Conservation (phyloP, 345 rosid species). For the Stellera chamaejasme region DNA sequence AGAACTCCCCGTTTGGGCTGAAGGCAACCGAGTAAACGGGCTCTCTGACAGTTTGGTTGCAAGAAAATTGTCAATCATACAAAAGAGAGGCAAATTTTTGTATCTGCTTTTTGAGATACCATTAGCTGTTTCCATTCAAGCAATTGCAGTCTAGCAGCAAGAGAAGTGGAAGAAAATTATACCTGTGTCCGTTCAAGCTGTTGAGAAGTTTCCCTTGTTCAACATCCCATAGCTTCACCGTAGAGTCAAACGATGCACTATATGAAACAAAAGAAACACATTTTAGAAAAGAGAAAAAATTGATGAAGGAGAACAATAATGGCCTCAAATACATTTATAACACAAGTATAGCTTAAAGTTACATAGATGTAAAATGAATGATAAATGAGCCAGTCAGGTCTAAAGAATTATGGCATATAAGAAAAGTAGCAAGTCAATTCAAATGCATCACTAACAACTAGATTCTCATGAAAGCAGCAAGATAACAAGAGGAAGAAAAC, state of each 20-base stretch:
- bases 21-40: conserved; percentile 94
- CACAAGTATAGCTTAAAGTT: neutral
- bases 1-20: conserved; percentile 93
- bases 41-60: conserved; percentile 40
- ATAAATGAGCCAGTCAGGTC: neutral
- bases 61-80: conserved; percentile 4
- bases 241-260: conserved; percentile 98
- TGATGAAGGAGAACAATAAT: neutral
- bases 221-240: conserved; percentile 97
- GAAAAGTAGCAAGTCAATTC: neutral
- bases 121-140: neutral
- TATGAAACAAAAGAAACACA: conserved; percentile 9
- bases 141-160: conserved; percentile 1
- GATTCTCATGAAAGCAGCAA: neutral
- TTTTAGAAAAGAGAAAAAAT: neutral
- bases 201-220: conserved; percentile 78
- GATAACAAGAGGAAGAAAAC: neutral
- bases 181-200: conserved; percentile 96
- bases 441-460: neutral
- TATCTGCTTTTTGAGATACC: neutral
- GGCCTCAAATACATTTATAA: neutral
- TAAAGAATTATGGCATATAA: neutral
- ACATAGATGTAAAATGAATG: neutral
- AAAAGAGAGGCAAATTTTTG: neutral
- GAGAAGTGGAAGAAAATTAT: neutral